These are phyloP conservation scores for Dianthus caryophyllus DNA, from an alignment of 148 eudicot genomes.

Conservation along the genomic window DNA sequence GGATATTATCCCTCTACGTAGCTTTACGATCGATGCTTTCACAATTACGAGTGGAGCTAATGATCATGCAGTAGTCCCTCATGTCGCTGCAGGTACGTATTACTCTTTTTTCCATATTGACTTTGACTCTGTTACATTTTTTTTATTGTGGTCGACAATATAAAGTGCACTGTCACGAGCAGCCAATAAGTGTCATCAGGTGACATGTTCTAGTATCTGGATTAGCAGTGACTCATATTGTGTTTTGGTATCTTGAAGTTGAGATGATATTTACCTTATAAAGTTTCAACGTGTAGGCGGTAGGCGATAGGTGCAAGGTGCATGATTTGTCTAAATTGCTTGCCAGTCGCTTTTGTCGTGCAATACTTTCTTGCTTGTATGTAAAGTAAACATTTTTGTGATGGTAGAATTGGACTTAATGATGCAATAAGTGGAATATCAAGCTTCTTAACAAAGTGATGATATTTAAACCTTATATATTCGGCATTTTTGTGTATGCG, in stretches of 20 bases:
- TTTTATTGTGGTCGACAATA: too few species aligned
- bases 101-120: neutral
- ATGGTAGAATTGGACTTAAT: neutral
- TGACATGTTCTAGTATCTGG: too few species aligned
- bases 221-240: neutral
- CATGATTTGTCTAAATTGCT: neutral
- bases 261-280: too few species aligned
- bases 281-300: too few species aligned
- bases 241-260: neutral
- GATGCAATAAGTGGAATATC: neutral
- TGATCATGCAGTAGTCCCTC: conserved; percentile 54
- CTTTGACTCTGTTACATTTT: neutral
- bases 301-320: too few species aligned
- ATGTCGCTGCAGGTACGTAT: conserved; percentile 46
- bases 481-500: neutral
- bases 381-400: neutral
- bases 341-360: neutral
- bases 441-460: neutral
- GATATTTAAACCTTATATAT: neutral
- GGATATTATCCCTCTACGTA: conserved; percentile 50
- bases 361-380: neutral
- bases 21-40: conserved; percentile 40
- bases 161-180: too few species aligned
- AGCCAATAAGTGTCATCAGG: too few species aligned
- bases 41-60: conserved; percentile 26